A percentile compares a stretch with the other conserved stretches of the same genome.
Evolutionary conservation across 2,329 filamentous ascomycete genomes (phyloP).

Genomic region (Claviceps sp.): DNA sequence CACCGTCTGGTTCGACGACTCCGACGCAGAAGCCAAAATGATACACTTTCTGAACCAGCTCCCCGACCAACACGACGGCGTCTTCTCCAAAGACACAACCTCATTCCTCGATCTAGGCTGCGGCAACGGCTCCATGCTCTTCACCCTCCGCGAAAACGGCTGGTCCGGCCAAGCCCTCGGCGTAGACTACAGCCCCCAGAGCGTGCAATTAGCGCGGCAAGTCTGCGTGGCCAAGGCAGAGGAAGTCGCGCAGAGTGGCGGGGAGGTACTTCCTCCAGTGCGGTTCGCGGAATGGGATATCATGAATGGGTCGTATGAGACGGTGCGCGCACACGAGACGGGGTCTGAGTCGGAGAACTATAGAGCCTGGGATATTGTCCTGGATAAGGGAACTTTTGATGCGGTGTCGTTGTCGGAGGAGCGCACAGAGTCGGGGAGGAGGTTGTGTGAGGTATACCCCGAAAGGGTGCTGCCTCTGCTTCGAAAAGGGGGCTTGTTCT

Average conservation of each 20-base stretch:
- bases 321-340: conserved; percentile 16
- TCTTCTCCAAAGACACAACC: conserved; percentile 20
- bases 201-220: conserved; percentile 57
- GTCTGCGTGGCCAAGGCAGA: conserved; percentile 32
- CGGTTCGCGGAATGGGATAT: conserved; percentile 50
- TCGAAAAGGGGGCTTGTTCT: conserved; percentile 54
- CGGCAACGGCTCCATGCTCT: conserved; percentile 86
- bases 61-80: conserved; percentile 5
- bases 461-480: conserved; percentile 55
- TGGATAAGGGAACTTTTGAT: conserved; percentile 99
- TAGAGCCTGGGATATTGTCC: conserved; percentile 68
- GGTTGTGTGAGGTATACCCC: conserved; percentile 64
- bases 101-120: conserved; percentile 79
- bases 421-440: conserved; percentile 34
- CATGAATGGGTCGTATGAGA: conserved; percentile 27
- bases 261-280: conserved; percentile 12
- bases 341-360: conserved; percentile 8
- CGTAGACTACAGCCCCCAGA: conserved; percentile 72
- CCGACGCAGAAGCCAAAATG: conserved; percentile 72
- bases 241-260: conserved; percentile 3
- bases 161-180: conserved; percentile 65
- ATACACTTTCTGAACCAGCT: conserved; percentile 47
- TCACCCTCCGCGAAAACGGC: conserved; percentile 51
- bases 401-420: conserved; percentile 67
- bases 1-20: conserved; percentile 94